Percentiles rank a stretch among this genome's conserved stretches.
Evolutionary conservation across 805 yeast species (phyloP).

Genomic region (Candida sakaeoensis): DNA sequence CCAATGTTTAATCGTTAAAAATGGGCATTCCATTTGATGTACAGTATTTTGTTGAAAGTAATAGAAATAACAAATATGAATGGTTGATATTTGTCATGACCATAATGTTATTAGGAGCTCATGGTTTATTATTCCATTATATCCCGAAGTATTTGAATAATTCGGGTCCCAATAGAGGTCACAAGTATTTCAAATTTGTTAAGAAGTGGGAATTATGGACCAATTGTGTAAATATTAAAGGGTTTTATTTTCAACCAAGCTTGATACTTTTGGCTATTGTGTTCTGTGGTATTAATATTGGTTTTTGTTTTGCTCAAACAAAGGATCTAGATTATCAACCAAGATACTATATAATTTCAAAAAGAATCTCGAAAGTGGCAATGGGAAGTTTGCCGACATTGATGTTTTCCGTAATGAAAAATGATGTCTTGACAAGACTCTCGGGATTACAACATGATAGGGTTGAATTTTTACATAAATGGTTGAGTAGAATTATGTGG

Average conservation of each 20-base stretch:
- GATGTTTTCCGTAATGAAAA: conserved; percentile 33
- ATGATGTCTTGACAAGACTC: conserved; percentile 35
- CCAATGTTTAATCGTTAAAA: conserved; percentile 22
- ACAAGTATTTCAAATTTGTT: conserved; percentile 24
- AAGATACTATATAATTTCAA: conserved; percentile 36
- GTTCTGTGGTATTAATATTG: conserved; percentile 26
- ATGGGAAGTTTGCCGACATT: conserved; percentile 40
- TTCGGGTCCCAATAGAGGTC: conserved; percentile 13
- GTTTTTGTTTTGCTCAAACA: conserved; percentile 30
- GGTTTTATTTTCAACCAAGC: conserved; percentile 41
- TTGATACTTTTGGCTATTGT: conserved; percentile 24
- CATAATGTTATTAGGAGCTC: conserved; percentile 23
- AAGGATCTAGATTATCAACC: conserved; percentile 39
- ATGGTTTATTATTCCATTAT: conserved; percentile 43
- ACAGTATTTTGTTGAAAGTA: conserved; percentile 38
- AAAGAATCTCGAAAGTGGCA: conserved; percentile 39
- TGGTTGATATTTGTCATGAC: conserved; percentile 32
- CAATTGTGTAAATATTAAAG: conserved; percentile 16
- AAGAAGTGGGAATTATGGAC: conserved; percentile 25
- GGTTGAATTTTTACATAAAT: conserved; percentile 37
- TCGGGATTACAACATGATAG: conserved; percentile 43
- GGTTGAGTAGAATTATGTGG: conserved; percentile 43
- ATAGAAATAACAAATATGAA: conserved; percentile 31
- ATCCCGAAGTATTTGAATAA: conserved; percentile 27
- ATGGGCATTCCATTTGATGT: conserved; percentile 19